Conservation (phyloP, 805 yeast genomes). For the Cyberlindnera xishuangbannaensis region DNA sequence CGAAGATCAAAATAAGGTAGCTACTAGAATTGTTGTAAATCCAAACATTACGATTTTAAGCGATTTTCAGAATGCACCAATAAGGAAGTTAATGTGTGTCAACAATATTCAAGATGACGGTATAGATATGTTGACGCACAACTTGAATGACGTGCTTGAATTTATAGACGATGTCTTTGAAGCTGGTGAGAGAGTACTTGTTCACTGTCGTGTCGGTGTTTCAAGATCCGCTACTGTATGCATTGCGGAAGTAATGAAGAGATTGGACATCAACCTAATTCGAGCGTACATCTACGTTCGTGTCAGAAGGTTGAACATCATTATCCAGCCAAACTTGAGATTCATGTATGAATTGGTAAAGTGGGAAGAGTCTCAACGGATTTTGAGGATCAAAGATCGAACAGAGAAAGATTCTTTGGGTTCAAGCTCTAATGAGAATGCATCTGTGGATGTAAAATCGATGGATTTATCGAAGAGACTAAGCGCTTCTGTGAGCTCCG, state of each 20-base stretch:
- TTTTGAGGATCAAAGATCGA: conserved; percentile 6
- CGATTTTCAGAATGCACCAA: conserved; percentile 16
- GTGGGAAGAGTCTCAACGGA: conserved; percentile 39
- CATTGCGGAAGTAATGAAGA: conserved; percentile 88
- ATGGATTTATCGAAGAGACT: conserved; percentile 7
- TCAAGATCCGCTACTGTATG: conserved; percentile 93
- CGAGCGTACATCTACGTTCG: conserved; percentile 85
- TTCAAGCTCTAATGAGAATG: no score
- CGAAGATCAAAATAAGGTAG: no score
- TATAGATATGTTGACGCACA: conserved; percentile 62
- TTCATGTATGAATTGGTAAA: conserved; percentile 86
- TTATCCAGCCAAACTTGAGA: conserved; percentile 89
- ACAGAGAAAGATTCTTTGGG: conserved; percentile 1
- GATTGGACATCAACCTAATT: conserved; percentile 60
- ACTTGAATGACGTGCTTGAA: conserved; percentile 57
- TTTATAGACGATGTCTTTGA: conserved; percentile 54
- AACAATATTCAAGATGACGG: conserved; percentile 87
- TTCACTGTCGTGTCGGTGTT: conserved; percentile 95
- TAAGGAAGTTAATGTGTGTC: conserved; percentile 43
- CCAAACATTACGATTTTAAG: conserved; percentile 16
- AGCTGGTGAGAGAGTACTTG: conserved; percentile 49
- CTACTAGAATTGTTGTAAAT: conserved; percentile 15
- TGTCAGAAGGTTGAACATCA: conserved; percentile 82
- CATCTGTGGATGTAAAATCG: conserved; percentile 2
- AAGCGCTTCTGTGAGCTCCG: conserved; percentile 12